Base-by-base conservation (phyloP, 306 rosid species). In the Hippophae tibetana region DNA sequence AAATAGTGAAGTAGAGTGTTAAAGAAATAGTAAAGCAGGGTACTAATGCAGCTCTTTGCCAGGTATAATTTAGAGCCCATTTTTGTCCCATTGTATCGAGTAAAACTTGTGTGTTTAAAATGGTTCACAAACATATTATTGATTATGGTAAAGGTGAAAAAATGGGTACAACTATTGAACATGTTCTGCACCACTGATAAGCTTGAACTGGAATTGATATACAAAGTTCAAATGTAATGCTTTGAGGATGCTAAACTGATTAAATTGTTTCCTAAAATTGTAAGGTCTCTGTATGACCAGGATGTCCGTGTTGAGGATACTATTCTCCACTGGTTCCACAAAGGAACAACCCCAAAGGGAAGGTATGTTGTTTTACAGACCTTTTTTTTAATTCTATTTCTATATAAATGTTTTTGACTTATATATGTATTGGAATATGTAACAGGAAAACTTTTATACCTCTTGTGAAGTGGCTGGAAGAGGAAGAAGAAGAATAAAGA, bases 201-300 rank as follows among this genome's bases (percentile, higher is more conserved):
- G 57, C 99, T 93, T 50, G 99, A 93, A 85, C 85, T 93, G 78
- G 99, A 93, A 67, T 86, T 93, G 66, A 76, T 88, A 52, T 93
- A 93, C 94, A 93, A 93, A 74, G 99, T 93, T 48, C 99, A 93
- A 77, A 93, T 89, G 97, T 95, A 88, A 82, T 93, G 99, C 83
- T 93, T 88, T 54, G 99, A 93, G 86, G 99, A 93, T 79, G 95
- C 99, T 18, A 93, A 93, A 82, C 82, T 93, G 75, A 93, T 93
- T 97, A 93, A 93, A 76, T 89, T 93, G 52, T 93, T 93, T 72
- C 93, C 84, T 10, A 97, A 93, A 64, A 86, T 93, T 62, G 45
- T 93, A 43, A 76, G 89, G 77, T 93, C 99, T 60, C 99, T 88
- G 25, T 93, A 93, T 69, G 97, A 93, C 9, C 90, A 89, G 74